These are phyloP conservation scores for Nymphaea thermarum DNA, from an alignment of 164 flowering plant species.

Conservation along the genomic window DNA sequence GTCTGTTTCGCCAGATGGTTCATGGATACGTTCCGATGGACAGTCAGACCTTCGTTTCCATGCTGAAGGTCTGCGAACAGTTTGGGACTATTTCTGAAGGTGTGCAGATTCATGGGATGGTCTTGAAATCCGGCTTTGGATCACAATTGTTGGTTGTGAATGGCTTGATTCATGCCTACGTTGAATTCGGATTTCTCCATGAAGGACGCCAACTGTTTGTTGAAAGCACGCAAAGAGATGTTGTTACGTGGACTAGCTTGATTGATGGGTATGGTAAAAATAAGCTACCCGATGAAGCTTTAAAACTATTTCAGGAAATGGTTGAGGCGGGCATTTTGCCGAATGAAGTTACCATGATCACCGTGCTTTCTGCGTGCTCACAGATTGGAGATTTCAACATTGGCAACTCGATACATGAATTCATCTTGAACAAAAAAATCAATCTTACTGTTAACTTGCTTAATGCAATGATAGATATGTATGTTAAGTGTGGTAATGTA, in stretches of 20 bases:
- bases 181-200: conserved; percentile 7
- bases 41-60: conserved; percentile 18
- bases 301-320: conserved; percentile 37
- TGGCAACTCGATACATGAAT: conserved; percentile 30
- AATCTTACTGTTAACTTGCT: conserved; percentile 27
- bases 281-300: conserved; percentile 24
- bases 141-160: conserved; percentile 17
- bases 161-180: conserved; percentile 20
- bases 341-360: conserved; percentile 62
- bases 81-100: conserved; percentile 10
- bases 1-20: conserved; percentile 15
- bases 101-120: conserved; percentile 15
- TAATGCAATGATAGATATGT: conserved; percentile 65
- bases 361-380: conserved; percentile 53
- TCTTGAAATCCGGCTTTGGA: conserved; percentile 12
- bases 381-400: conserved; percentile 26
- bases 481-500: conserved; percentile 54
- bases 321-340: conserved; percentile 23
- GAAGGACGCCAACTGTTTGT: conserved; percentile 9
- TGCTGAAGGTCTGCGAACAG: conserved; percentile 20
- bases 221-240: conserved; percentile 8
- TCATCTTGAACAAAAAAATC: conserved; percentile 18
- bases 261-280: conserved; percentile 12
- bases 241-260: conserved; percentile 15
- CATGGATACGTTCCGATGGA: conserved; percentile 10